phyloP scores from a whole-genome alignment of 140 eudicot genomes.

The Oenanthe javanica region DNA sequence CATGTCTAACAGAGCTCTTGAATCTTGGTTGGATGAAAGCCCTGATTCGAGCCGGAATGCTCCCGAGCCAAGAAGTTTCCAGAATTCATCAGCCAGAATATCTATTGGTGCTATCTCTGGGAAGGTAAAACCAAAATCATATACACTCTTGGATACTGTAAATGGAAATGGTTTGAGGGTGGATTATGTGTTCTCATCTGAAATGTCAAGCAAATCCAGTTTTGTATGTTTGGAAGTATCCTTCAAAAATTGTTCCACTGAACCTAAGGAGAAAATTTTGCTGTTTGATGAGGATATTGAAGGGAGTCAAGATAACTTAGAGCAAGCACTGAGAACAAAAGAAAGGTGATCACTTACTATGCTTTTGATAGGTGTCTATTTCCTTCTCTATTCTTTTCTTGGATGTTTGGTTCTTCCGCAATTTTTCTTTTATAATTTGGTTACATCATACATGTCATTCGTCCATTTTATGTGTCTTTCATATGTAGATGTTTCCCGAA shows the following conservation, averaged over 20 bases:
- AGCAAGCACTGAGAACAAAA: slow-evolving; percentile 28
- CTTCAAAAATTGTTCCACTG: slow-evolving; percentile 60
- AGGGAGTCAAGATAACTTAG: slow-evolving; percentile 34
- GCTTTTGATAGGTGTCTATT: background rate
- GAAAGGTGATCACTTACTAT: slow-evolving; percentile 37
- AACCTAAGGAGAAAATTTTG: slow-evolving; percentile 40
- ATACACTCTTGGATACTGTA: slow-evolving; percentile 62
- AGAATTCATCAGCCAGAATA: slow-evolving; percentile 67
- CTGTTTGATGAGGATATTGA: slow-evolving; percentile 46
- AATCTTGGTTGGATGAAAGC: slow-evolving; percentile 86
- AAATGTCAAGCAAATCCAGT: slow-evolving; percentile 50
- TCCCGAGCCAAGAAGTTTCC: slow-evolving; percentile 28
- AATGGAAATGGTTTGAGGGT: slow-evolving; percentile 76
- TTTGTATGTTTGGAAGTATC: slow-evolving; percentile 52
- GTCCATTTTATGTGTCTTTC: background rate
- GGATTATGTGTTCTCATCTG: slow-evolving; percentile 52
- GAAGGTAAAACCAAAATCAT: slow-evolving; percentile 49
- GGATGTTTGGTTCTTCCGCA: background rate
- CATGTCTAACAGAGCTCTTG: slow-evolving; percentile 72
- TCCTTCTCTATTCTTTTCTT: background rate
- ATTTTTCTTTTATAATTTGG: background rate
- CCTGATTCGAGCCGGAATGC: slow-evolving; percentile 37
- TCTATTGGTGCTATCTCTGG: slow-evolving; percentile 60
- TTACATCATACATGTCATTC: too few relatives aligned
- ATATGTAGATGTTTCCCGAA: background rate